phyloP scores from a whole-genome alignment of 108 stramenopile species.

The Skeletonema menzelii region DNA sequence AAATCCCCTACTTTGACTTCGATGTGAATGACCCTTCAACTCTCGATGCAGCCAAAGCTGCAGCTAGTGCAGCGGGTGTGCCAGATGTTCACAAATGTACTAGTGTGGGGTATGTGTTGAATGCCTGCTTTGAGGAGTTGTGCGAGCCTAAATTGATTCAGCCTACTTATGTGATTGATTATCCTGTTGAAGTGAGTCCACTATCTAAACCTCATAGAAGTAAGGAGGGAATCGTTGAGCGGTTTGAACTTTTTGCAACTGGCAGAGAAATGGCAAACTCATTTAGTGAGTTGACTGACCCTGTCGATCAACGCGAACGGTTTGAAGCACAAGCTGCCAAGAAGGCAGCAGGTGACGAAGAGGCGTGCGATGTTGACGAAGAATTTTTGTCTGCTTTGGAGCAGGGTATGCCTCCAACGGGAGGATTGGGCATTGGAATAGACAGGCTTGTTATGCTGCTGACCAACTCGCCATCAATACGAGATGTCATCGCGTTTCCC shows the following conservation, averaged over 20 bases:
- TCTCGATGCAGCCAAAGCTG: slow-evolving; percentile 73
- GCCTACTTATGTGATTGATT: slow-evolving; percentile 98
- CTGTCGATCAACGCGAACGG: slow-evolving; percentile 93
- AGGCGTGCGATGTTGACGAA: slow-evolving; percentile 98
- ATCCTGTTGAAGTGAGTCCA: slow-evolving; percentile 97
- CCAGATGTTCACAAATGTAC: slow-evolving; percentile 62
- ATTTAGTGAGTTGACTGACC: slow-evolving; percentile 97
- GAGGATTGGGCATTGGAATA: slow-evolving; percentile 98
- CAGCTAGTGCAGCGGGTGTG: slow-evolving; percentile 71
- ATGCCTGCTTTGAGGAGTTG: slow-evolving; percentile 95
- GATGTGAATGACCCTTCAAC: slow-evolving; percentile 67
- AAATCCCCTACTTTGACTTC: slow-evolving; percentile 90
- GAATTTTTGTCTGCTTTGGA: slow-evolving; percentile 95
- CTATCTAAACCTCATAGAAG: slow-evolving; percentile 95
- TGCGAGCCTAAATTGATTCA: slow-evolving; percentile 94
- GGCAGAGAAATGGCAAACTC: slow-evolving; percentile 97
- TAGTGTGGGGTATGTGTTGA: slow-evolving; percentile 90
- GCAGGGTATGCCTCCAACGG: slow-evolving; percentile 99
- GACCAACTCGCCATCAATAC: slow-evolving; percentile 94
- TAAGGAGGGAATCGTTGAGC: slow-evolving; percentile 92
- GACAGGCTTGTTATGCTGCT: slow-evolving; percentile 98
- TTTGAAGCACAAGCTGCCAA: slow-evolving; percentile 96
- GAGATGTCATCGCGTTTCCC: slow-evolving; percentile 99
- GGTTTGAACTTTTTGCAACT: slow-evolving; percentile 97
- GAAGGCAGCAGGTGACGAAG: slow-evolving; percentile 95